phyloP scores from a whole-genome alignment of 257 asterid species.

The Primulina huaijiensis region DNA sequence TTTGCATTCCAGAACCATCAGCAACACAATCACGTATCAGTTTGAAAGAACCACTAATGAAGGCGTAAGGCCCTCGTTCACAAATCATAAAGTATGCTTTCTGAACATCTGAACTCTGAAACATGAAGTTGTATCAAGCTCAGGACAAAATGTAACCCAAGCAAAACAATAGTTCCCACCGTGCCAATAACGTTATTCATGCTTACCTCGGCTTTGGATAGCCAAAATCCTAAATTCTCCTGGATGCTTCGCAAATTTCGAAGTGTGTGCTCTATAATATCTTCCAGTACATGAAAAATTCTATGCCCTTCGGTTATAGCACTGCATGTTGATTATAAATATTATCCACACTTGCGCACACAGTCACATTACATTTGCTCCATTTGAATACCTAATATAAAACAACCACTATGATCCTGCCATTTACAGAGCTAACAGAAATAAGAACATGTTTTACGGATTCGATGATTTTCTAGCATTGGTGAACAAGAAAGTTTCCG shows the following conservation, averaged over 20 bases:
- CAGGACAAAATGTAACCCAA: constrained; percentile 9
- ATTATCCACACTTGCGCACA: constrained; percentile 16
- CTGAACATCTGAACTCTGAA: constrained; percentile 70
- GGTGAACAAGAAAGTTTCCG: not conserved
- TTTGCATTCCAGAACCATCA: constrained; percentile 69
- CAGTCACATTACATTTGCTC: not conserved
- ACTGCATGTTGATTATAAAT: constrained; percentile 48
- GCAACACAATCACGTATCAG: constrained; percentile 54
- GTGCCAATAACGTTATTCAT: constrained; percentile 18
- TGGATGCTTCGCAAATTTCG: constrained; percentile 72
- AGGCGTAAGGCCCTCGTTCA: constrained; percentile 84
- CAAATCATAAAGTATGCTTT: constrained; percentile 91
- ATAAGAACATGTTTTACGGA: not conserved
- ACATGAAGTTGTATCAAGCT: constrained; percentile 23
- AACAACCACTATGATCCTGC: not conserved
- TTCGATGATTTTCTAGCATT: not conserved
- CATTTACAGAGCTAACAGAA: constrained; percentile 4
- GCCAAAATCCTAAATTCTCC: constrained; percentile 82
- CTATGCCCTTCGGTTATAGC: constrained; percentile 42
- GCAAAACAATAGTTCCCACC: constrained; percentile 19
- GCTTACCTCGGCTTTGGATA: constrained; percentile 82
- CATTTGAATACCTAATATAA: constrained; percentile 12
- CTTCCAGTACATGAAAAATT: constrained; percentile 66
- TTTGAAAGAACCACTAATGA: constrained; percentile 68
- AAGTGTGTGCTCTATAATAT: constrained; percentile 61